Percentiles rank a stretch among this genome's conserved stretches.
phyloP scores from a whole-genome alignment of 83 land plant species.

The Thuja plicata region DNA sequence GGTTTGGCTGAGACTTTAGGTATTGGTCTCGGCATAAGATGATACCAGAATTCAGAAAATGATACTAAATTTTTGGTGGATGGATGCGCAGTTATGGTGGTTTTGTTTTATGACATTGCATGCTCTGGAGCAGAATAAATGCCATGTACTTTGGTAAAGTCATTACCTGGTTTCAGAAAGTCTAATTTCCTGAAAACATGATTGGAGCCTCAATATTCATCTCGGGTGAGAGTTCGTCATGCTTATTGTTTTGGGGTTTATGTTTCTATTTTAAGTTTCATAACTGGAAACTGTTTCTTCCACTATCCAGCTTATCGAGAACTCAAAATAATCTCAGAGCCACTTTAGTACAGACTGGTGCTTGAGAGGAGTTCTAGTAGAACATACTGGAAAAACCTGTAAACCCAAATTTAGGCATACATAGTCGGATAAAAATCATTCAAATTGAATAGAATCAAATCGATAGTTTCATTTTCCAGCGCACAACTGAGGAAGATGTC shows the following conservation, averaged over 20 bases:
- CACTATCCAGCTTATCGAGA: background rate
- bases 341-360: background rate
- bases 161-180: background rate
- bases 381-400: background rate
- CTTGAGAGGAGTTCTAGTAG: background rate
- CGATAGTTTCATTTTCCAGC: background rate
- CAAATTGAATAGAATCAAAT: background rate
- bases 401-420: background rate
- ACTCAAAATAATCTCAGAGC: background rate
- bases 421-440: background rate
- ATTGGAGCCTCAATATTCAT: background rate
- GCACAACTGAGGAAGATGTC: background rate
- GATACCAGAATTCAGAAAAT: background rate
- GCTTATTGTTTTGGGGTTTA: background rate
- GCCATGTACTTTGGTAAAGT: background rate
- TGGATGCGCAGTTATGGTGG: background rate
- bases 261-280: background rate
- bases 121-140: background rate
- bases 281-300: background rate
- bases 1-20: background rate
- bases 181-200: background rate
- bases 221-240: background rate
- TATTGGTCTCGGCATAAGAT: no score
- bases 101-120: background rate
- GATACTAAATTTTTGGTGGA: background rate